These are phyloP conservation scores for Peronospora destructor DNA, from an alignment of 352 stramenopile species.

Conservation along the genomic window DNA sequence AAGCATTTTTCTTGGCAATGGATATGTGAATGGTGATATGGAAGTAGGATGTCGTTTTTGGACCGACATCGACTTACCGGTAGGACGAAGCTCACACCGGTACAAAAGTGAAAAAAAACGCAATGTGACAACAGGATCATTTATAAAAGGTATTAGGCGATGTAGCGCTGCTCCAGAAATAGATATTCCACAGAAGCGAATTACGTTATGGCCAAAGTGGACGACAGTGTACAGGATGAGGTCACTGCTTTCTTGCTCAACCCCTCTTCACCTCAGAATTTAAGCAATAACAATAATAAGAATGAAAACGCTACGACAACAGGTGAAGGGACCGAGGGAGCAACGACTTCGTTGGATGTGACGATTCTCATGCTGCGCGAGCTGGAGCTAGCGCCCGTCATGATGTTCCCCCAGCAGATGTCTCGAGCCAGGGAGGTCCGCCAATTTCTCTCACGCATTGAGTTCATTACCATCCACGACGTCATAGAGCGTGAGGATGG, in stretches of 20 bases:
- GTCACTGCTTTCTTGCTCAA: neutral
- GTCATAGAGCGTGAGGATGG: constrained; percentile 41
- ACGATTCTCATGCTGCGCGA: constrained; percentile 23
- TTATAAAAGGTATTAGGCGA: too few species aligned
- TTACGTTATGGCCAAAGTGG: neutral
- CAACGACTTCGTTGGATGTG: neutral
- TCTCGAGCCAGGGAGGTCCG: constrained; percentile 52
- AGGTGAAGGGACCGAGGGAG: neutral
- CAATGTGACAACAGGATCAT: too few species aligned
- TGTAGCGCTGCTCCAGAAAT: too few species aligned
- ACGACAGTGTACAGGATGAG: neutral
- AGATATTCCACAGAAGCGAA: too few species aligned
- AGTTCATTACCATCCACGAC: constrained; percentile 50
- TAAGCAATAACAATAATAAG: neutral
- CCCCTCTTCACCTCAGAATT: neutral
- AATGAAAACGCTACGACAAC: neutral
- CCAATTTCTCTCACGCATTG: constrained; percentile 49
- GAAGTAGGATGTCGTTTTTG: too few species aligned
- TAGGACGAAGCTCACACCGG: too few species aligned
- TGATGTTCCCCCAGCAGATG: constrained; percentile 40
- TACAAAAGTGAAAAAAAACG: too few species aligned
- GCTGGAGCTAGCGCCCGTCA: constrained; percentile 39
- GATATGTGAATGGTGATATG: too few species aligned
- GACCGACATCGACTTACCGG: too few species aligned
- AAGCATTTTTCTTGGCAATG: too few species aligned